Evolutionary conservation across 306 rosid genomes (phyloP), one percentile per base, ranked within the genome.

Genomic region (Cicer cuneatum): DNA sequence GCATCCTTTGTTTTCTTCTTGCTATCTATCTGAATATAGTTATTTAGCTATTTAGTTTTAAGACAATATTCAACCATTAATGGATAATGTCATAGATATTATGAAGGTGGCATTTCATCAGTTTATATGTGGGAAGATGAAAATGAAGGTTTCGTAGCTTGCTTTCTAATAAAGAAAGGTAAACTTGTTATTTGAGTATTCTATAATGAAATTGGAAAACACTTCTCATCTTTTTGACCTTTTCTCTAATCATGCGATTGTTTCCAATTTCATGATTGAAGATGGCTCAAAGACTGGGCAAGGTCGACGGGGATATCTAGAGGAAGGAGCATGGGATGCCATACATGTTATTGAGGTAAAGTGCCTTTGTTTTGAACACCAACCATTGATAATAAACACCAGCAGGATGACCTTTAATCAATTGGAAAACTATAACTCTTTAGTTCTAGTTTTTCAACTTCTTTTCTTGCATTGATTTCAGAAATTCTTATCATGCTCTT

Each of bases 271-370:
- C 75, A 74, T 77, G 75, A 65, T 77, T 83, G 54, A 67, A 94
- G 98, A 94, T 83, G 98, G 97, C 84, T 94, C 98, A 71, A 91
- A 90, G 92, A 86, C 95, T 2, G 98, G 93, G 71, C 95, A 94
- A 57, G 98, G 97, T 84, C 85, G 96, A 76, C 87, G 98, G 69
- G 97, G 98, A 66, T 85, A 86, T 82, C 82, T 94, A 74, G 90
- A 94, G 86, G 98, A 94, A 81, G 98, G 98, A 75, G 91, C 96
- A 64, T 94, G 98, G 98, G 98, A 94, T 87, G 98, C 98, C 60
- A 91, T 94, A 80, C 98, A 94, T 87, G 97, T 94, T 41, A 91
- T 91, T 76, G 97, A 94, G 97, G 97, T 94, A 82, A 72, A 72
- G 43, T 65, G 21, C 45, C 73, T 48, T 58, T 35, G 24, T 12